Conservation (phyloP, 2,329 filamentous ascomycete genomes). For the Fusarium coffeatum region DNA sequence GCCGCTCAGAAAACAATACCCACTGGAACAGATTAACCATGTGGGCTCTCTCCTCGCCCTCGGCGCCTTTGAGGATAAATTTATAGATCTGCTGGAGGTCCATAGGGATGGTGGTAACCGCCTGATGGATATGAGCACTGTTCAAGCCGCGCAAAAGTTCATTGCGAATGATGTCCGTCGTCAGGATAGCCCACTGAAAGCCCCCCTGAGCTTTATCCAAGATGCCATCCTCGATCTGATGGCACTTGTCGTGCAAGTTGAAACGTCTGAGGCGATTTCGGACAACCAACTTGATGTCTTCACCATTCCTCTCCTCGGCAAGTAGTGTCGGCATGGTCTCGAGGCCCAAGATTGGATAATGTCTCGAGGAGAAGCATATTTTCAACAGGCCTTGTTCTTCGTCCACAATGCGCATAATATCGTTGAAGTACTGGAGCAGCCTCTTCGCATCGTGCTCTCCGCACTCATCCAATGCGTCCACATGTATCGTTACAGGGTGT, state of each 20-base stretch:
- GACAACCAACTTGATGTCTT: neutral
- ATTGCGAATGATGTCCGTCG: neutral
- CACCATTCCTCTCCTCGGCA: neutral
- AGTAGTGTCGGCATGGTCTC: neutral
- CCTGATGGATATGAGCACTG: accelerated
- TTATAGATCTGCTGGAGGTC: neutral
- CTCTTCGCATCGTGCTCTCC: neutral
- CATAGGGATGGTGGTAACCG: neutral
- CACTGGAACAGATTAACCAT: neutral
- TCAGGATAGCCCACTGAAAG: neutral
- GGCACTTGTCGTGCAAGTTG: accelerated
- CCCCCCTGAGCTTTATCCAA: neutral
- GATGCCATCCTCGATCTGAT: neutral
- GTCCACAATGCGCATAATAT: accelerated
- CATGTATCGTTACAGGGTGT: neutral
- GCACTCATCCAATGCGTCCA: constrained; percentile 4
- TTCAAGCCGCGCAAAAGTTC: accelerated
- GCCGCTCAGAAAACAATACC: neutral
- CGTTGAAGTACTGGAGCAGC: accelerated
- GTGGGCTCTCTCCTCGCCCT: accelerated
- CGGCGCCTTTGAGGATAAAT: accelerated
- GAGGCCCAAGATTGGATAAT: neutral
- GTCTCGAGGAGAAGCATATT: neutral
- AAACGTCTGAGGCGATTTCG: accelerated
- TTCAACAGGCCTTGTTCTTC: neutral